Conservation (phyloP, 441 rosid genomes). For the Manihot esculenta region DNA sequence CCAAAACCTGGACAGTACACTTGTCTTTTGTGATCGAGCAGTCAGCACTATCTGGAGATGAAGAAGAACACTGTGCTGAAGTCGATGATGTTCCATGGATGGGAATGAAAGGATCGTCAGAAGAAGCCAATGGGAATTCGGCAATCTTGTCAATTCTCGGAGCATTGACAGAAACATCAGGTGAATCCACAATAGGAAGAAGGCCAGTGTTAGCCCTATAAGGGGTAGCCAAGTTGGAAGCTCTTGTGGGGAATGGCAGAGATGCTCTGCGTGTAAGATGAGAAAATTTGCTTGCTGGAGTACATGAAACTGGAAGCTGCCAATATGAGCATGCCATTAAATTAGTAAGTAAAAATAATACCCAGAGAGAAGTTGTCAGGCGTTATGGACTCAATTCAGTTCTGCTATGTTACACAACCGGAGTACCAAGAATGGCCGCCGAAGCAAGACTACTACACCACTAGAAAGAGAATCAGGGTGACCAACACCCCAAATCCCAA, state of each 20-base stretch:
- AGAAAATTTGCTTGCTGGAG: slow-evolving; percentile 39
- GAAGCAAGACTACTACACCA: too few species aligned
- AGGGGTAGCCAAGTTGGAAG: slow-evolving; percentile 30
- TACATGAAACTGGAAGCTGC: slow-evolving; percentile 58
- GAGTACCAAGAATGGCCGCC: neutral
- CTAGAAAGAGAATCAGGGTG: neutral
- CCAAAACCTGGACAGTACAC: slow-evolving; percentile 66
- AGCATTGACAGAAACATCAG: slow-evolving; percentile 82
- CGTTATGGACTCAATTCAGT: neutral
- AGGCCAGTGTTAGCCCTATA: slow-evolving; percentile 32
- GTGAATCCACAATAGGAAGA: slow-evolving; percentile 58
- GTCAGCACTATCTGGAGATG: slow-evolving; percentile 47
- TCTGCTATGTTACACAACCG: neutral
- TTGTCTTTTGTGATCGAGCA: slow-evolving; percentile 77
- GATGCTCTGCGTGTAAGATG: slow-evolving; percentile 54
- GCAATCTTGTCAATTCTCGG: slow-evolving; percentile 84
- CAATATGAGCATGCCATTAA: slow-evolving; percentile 14
- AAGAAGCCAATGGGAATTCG: slow-evolving; percentile 71
- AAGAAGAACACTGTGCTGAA: slow-evolving; percentile 55
- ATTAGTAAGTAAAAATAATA: neutral
- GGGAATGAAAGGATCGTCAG: slow-evolving; percentile 61
- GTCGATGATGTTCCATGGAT: slow-evolving; percentile 40
- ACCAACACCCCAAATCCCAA: neutral
- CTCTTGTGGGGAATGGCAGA: slow-evolving; percentile 50
- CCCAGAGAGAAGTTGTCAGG: neutral